These are phyloP conservation scores for Entomortierella parvispora DNA, from an alignment of 192 early-diverging fungal genomes.

Conservation along the genomic window DNA sequence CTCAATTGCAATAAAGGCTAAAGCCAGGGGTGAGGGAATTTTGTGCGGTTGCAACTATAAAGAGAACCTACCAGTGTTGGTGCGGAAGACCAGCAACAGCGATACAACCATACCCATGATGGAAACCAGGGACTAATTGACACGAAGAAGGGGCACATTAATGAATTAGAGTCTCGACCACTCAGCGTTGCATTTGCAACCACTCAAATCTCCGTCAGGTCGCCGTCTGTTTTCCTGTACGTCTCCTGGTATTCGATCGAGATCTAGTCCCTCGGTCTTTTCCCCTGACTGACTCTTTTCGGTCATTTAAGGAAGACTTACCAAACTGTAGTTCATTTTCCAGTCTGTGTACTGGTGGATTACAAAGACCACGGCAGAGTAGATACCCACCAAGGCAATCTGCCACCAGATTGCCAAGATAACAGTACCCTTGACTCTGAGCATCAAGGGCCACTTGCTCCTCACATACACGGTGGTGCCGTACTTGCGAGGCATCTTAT, in stretches of 20 bases:
- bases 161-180: not conserved
- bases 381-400: slow-evolving; percentile 22
- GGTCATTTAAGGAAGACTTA: too few species aligned
- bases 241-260: not conserved
- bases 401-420: slow-evolving; percentile 45
- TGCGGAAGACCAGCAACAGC: slow-evolving; percentile 75
- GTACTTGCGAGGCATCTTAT: slow-evolving; percentile 28
- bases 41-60: too few species aligned
- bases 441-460: slow-evolving; percentile 49
- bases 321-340: slow-evolving; percentile 43
- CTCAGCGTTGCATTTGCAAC: not conserved
- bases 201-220: not conserved
- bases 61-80: slow-evolving; percentile 62
- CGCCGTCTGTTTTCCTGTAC: not conserved
- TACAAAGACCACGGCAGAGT: slow-evolving; percentile 18
- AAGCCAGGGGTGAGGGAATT: not conserved
- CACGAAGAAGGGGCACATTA: not conserved
- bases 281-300: too few species aligned
- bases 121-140: slow-evolving; percentile 25
- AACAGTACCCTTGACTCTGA: slow-evolving; percentile 47
- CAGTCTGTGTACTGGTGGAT: slow-evolving; percentile 28
- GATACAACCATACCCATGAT: slow-evolving; percentile 54
- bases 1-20: not conserved
- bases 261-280: too few species aligned
- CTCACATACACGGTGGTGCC: slow-evolving; percentile 29